These are phyloP conservation scores for Gracilariopsis chorda DNA, from an alignment of 23 red algal species.

Conservation along the genomic window DNA sequence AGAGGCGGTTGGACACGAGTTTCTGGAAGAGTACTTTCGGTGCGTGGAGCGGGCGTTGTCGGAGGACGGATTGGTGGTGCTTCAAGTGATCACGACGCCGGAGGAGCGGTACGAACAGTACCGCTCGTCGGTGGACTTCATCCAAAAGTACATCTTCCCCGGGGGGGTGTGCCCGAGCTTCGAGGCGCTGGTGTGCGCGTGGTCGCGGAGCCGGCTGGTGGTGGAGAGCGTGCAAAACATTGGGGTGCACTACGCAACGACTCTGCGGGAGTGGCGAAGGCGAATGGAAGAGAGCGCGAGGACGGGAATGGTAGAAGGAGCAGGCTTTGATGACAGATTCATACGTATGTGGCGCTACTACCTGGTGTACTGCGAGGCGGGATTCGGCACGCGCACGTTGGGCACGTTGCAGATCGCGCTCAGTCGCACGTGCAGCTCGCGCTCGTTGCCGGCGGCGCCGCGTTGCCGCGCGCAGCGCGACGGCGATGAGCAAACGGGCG, in stretches of 20 bases:
- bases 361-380: slow-evolving; percentile 92
- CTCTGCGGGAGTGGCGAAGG: slow-evolving; percentile 76
- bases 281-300: slow-evolving; percentile 44
- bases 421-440: slow-evolving; percentile 45
- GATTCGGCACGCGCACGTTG: slow-evolving; percentile 92
- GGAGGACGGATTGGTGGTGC: slow-evolving; percentile 61
- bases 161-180: slow-evolving; percentile 90
- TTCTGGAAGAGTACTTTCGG: slow-evolving; percentile 79
- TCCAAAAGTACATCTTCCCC: slow-evolving; percentile 96
- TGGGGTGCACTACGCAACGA: slow-evolving; percentile 90
- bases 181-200: slow-evolving; percentile 66
- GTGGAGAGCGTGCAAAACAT: slow-evolving; percentile 81
- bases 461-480: background rate
- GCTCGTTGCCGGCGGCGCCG: background rate
- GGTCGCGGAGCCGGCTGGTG: slow-evolving; percentile 24
- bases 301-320: slow-evolving; percentile 20
- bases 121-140: slow-evolving; percentile 75
- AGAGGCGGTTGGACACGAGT: slow-evolving; percentile 94
- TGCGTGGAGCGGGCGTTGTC: slow-evolving; percentile 43
- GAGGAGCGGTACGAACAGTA: slow-evolving; percentile 90
- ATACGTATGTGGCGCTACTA: slow-evolving; percentile 94
- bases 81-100: slow-evolving; percentile 94
- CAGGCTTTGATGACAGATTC: slow-evolving; percentile 81
- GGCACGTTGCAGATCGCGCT: slow-evolving; percentile 73
- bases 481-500: background rate